Base-by-base conservation (phyloP, 768 basidiomycete species). In the Mycena indigotica region DNA sequence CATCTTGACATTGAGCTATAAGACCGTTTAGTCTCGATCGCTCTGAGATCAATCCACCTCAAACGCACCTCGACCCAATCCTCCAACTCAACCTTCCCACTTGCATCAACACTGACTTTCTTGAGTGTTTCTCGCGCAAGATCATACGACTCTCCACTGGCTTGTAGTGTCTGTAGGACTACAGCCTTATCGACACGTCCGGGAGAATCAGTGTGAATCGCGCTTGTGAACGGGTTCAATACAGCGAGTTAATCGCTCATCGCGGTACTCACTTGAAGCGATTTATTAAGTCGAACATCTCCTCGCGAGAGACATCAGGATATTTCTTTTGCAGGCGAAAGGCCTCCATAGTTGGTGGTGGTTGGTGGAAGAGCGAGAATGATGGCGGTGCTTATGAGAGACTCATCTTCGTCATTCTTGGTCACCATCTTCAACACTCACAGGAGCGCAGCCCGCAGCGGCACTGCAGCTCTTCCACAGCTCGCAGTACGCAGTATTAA, bases 41-140 rank as follows among this genome's bases (percentile, higher is more conserved):
- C 49, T 66, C 63, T 61, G 55, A 57, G 64, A 54, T 63, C 39
- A 53, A 62, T 39, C 30, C 21, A n/a, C n/a, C 38, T 30, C 39
- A 39, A n/a, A 56, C 84, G 58, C 62, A 95, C 91, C 84, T 98
- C 96, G 44, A 98, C 95, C 89, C 93, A 99, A 69, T 98, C 97
- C 65, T 98, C 97, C 57, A 98, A 77, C 73, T 98, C 97, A 57
- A 99, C 87, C 72, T 94, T 93, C 44, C 97, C 96, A 71, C 90
- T 93, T 4, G 96, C 89, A 71, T 98, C 96, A 50, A 98, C 86
- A 57, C 87, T 90, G 68, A 98, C 95, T 64, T 88, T 83, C 76
- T 99, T 99, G 72, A 99, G 78, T 0, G 95, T 92, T 73, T 93
- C 91, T 65, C 91, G 77, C 3, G 87, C 94, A 62, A 87, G 77